Evolutionary conservation across 2,329 filamentous ascomycete species (phyloP).

Genomic region (Aciculosporium take): DNA sequence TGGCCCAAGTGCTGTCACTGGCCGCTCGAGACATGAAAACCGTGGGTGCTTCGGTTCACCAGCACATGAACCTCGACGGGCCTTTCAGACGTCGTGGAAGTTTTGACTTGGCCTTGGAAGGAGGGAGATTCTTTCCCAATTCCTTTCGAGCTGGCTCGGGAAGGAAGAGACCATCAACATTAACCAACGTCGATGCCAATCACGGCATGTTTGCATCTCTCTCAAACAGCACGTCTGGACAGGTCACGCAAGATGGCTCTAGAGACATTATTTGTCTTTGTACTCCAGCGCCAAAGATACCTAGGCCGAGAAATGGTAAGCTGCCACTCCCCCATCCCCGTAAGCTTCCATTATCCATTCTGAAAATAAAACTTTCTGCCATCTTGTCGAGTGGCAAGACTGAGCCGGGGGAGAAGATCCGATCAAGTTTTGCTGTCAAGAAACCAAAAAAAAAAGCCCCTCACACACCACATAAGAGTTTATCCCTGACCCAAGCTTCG

Average conservation of each 20-base stretch:
- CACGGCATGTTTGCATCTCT: constrained; percentile 18
- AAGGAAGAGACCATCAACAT: constrained; percentile 32
- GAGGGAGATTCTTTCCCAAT: constrained; percentile 5
- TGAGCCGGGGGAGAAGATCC: too few species aligned
- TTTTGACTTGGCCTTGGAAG: constrained; percentile 5
- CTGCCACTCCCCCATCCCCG: constrained; percentile 5
- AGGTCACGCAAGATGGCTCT: constrained; percentile 16
- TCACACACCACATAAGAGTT: not conserved
- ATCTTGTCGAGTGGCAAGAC: not conserved
- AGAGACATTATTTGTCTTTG: constrained; percentile 41
- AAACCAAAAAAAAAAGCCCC: not conserved
- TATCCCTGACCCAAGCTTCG: constrained; percentile 12
- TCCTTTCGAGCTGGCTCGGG: constrained; percentile 7
- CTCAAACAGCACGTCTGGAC: constrained; percentile 15
- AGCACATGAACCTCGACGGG: constrained; percentile 11
- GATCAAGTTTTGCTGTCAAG: too few species aligned
- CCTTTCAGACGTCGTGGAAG: constrained; percentile 7
- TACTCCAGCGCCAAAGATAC: constrained; percentile 41
- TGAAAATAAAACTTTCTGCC: not conserved
- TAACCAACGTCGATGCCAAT: constrained; percentile 31
- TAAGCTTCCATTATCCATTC: too few species aligned
- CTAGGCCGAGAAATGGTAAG: constrained; percentile 45
- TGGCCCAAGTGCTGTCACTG: constrained; percentile 14
- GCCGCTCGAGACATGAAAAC: constrained; percentile 12
- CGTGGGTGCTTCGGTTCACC: constrained; percentile 9